Conservation (phyloP, 1,284 basidiomycete genomes). For the Rhodotorula sp. region DNA sequence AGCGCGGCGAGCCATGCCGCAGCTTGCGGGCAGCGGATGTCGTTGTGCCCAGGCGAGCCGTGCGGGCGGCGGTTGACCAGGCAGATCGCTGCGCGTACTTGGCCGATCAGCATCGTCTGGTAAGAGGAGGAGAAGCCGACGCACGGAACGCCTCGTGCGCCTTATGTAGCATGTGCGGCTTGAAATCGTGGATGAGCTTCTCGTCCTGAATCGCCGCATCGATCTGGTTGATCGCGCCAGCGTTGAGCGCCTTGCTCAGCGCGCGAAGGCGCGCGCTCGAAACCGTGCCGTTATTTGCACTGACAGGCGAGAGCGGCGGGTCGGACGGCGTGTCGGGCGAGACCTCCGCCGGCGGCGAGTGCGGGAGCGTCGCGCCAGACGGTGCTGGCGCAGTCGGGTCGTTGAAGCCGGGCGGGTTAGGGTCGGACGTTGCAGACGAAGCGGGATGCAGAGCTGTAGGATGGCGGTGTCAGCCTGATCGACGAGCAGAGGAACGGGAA, state of each 20-base stretch:
- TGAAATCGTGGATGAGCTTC: conserved; percentile 56
- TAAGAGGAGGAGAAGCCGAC: not conserved
- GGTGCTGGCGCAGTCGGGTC: conserved; percentile 2
- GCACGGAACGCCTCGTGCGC: conserved; percentile 55
- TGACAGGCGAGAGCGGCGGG: not conserved
- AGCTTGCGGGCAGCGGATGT: conserved; percentile 68
- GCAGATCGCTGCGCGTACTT: conserved; percentile 62
- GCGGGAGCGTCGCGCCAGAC: not conserved
- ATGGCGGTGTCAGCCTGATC: not conserved
- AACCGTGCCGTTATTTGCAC: conserved; percentile 10
- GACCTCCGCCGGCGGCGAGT: not conserved
- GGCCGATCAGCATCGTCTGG: conserved; percentile 12
- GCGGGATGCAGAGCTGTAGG: not conserved
- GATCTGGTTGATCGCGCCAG: conserved; percentile 55
- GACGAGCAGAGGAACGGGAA: not conserved
- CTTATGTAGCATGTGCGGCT: conserved; percentile 62
- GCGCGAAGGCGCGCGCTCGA: conserved; percentile 38
- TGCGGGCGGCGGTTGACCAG: conserved; percentile 70
- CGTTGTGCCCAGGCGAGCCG: conserved; percentile 61
- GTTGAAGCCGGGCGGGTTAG: conserved; percentile 6
- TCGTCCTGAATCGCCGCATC: conserved; percentile 57
- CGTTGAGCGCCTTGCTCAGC: conserved; percentile 48
- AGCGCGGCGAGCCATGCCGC: conserved; percentile 74
- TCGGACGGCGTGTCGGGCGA: not conserved
- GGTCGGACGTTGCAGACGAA: not conserved